A percentile compares a stretch with the other conserved stretches of the same genome.
phyloP scores from a whole-genome alignment of 192 early-diverging fungal species.

The Dissophora ornata region DNA sequence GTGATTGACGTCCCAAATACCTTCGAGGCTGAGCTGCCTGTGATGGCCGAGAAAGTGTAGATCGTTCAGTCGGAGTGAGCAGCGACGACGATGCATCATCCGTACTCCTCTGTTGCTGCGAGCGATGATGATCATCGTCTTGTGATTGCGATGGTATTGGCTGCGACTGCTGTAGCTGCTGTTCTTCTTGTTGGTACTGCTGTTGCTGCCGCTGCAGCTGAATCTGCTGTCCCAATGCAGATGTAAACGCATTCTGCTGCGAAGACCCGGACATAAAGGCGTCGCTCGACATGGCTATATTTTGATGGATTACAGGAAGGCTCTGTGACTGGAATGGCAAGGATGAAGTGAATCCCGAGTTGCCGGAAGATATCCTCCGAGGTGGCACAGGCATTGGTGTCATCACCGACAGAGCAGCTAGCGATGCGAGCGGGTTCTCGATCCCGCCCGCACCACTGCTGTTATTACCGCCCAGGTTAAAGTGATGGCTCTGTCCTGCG shows the following conservation, averaged over 20 bases:
- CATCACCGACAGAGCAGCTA: slow-evolving; percentile 38
- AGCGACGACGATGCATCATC: not conserved
- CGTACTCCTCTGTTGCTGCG: slow-evolving; percentile 8
- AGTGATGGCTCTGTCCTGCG: not conserved
- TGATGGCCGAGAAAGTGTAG: slow-evolving; percentile 22
- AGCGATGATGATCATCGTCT: not conserved
- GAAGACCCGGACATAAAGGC: not conserved
- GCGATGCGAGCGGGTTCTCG: slow-evolving; percentile 27
- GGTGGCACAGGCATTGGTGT: not conserved
- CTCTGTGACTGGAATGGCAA: slow-evolving; percentile 13
- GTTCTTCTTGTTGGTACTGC: slow-evolving; percentile 23
- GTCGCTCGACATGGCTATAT: not conserved
- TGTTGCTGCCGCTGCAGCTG: slow-evolving; percentile 17
- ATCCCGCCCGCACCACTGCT: not conserved
- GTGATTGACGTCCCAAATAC: slow-evolving; percentile 32
- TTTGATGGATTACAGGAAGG: slow-evolving; percentile 18
- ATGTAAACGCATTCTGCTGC: slow-evolving; percentile 3
- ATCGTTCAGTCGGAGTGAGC: slow-evolving; percentile 18
- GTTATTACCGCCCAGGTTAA: not conserved
- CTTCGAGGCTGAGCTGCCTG: slow-evolving; percentile 27
- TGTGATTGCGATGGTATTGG: slow-evolving; percentile 4
- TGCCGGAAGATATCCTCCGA: not conserved
- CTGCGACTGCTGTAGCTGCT: slow-evolving; percentile 8
- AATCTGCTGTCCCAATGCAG: slow-evolving; percentile 26
- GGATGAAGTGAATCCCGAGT: slow-evolving; percentile 1